These are phyloP conservation scores for Xylaria acuta DNA, from an alignment of 495 filamentous ascomycete species.

Conservation along the genomic window DNA sequence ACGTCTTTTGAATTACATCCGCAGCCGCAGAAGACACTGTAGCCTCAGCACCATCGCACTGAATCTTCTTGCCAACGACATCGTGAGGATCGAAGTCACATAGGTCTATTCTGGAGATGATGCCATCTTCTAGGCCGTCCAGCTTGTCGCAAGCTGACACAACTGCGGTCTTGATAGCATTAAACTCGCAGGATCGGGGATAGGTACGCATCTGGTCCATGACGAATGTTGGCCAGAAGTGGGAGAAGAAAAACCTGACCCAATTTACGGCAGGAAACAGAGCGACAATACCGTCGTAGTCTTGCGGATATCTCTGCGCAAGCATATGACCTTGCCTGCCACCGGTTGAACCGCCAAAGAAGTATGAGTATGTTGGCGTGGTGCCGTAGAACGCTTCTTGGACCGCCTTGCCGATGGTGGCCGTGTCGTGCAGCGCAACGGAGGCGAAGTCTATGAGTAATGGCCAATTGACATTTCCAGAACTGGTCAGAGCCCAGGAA, in stretches of 20 bases:
- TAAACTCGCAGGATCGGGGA: constrained; percentile 36
- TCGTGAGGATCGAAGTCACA: constrained; percentile 32
- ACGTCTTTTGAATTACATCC: constrained; percentile 14
- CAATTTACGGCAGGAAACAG: constrained; percentile 41
- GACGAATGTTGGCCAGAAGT: constrained; percentile 30
- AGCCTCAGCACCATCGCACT: constrained; percentile 24
- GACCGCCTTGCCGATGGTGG: constrained; percentile 31
- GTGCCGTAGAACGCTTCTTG: constrained; percentile 41
- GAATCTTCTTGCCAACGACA: constrained; percentile 25
- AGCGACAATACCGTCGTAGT: constrained; percentile 46
- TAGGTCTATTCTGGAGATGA: constrained; percentile 32
- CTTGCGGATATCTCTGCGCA: constrained; percentile 46
- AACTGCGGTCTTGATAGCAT: constrained; percentile 35
- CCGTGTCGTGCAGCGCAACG: constrained; percentile 34
- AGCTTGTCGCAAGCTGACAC: constrained; percentile 42
- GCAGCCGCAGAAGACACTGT: constrained; percentile 15
- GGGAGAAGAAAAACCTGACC: constrained; percentile 24
- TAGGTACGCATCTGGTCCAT: constrained; percentile 30
- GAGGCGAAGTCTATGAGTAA: constrained; percentile 48
- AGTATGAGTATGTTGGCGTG: constrained; percentile 44
- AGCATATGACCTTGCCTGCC: constrained; percentile 46
- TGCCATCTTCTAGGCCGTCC: constrained; percentile 41
- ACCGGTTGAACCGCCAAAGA: constrained; percentile 45
- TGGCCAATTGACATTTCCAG: constrained; percentile 52
- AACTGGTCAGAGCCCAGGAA: constrained; percentile 48